Base-by-base conservation (phyloP, 2,329 filamentous ascomycete species). In the Podosphaera fusca region DNA sequence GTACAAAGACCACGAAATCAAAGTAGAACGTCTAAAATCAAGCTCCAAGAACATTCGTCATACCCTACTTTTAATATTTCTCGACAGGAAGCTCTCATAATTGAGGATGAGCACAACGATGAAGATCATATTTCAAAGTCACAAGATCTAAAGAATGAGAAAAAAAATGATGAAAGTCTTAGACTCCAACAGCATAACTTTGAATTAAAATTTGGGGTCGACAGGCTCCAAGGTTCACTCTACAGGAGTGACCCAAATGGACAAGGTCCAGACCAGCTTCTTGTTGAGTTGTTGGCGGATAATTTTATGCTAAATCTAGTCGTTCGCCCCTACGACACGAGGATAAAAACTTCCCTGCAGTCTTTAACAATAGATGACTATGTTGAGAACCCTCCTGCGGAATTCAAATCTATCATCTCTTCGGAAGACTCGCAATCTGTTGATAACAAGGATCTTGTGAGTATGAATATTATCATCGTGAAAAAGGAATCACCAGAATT, bases 361-460 rank as follows among this genome's bases (percentile, higher is more conserved):
- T 89, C 87, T 1, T 74, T 98, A 21, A 87, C 84, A 0, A 81
- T 98, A 2, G 90, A 96, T 65, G 92, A 99, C 66, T 89, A 96
- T 66, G 90, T 99, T 7, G 90, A 86, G 63, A 75, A 92, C 61
- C 84, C 90, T 56, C 82, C 88, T 0, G 73, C 86, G 0, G 90
- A 96, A 65, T 98, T 99, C 74, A 95, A 92, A 70, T 90, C 90
- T 33, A 94, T 99, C 55, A 80, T 99, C n/a, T 94, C 89, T 0
- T 95, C 92, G 0, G 79, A 79, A 0, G 80, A 83, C 54, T 69
- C 72, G 5, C 79, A 82, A 49, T 90, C 94, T 65, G 79, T 85
- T 58, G 81, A 86, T 59, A 79, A 85, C 59, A 87, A 81, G 60
- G 80, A 94, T 63, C 77, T 98, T 10, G 86, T 98, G 62, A 81